Base-by-base conservation (phyloP, 2,329 filamentous ascomycete species). In the Sclerotinia trifoliorum region DNA sequence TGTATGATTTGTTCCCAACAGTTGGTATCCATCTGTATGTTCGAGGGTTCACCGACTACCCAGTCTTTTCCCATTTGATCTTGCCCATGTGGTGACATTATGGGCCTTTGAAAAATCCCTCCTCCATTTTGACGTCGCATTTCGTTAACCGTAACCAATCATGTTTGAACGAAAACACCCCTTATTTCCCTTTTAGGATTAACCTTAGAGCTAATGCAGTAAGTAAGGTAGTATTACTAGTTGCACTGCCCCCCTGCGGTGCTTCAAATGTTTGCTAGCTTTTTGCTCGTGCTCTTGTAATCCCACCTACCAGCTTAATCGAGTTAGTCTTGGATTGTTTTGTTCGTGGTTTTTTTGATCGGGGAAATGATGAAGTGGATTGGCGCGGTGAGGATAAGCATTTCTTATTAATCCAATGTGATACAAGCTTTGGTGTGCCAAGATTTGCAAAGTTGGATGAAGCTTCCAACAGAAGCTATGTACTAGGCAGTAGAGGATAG, bases 101-200 rank as follows among this genome's bases (percentile, higher is more conserved):
- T 26, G 51, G 17, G 10, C 29, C 7, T 32, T 32, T 11, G 51
- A 54, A 29, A 54, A 54, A 54, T 39, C 35, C 35, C 35, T 39
- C 35, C 10, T 39, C 11, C 35, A 13, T 15, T 26, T 51, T 51
- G 48, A 4, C 2, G 2, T 5, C 2, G 32, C 19, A 15, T 56
- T 13, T n/a, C 13, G 21, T 61, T 8, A 29, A n/a, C 57, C 57
- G 48, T 5, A 29, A n/a, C 57, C 57, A 61, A 61, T 61, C 57
- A 61, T n/a, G 1, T 4, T 17, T n/a, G 5, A 2, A 1, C 19
- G 7, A 19, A 17, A 26, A 48, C 19, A 61, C 26, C 29, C 44
- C 44, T 61, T n/a, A 4, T 11, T 61, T 10, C 44, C n/a, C 19
- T n/a, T 24, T 48, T 35, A 1, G 21, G 2, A 48, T 32, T 49